Percentiles rank a stretch among this genome's conserved stretches.
Evolutionary conservation across 1,139 yeast species (phyloP).

Genomic region (Kurtzmaniella quercitrusa): DNA sequence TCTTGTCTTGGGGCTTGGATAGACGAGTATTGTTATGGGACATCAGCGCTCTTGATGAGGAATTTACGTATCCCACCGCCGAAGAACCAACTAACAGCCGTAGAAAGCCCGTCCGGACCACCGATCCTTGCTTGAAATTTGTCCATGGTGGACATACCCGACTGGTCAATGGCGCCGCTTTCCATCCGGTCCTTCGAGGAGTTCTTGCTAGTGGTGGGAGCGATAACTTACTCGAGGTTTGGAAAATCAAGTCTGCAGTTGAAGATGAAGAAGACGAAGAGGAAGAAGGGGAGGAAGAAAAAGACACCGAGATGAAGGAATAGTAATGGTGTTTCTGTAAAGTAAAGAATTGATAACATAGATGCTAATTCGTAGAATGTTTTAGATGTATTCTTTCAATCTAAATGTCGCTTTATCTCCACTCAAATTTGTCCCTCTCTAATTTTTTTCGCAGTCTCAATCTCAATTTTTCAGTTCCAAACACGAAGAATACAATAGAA

Average conservation of each 20-base stretch:
- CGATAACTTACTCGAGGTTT: slow-evolving; percentile 50
- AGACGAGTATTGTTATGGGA: slow-evolving; percentile 51
- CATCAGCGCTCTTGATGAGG: slow-evolving; percentile 42
- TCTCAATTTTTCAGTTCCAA: too few species aligned
- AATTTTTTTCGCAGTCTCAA: too few species aligned
- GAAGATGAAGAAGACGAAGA: slow-evolving; percentile 42
- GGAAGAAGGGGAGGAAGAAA: slow-evolving; percentile 22
- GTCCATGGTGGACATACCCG: slow-evolving; percentile 61
- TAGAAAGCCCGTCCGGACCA: slow-evolving; percentile 29
- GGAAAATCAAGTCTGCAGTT: slow-evolving; percentile 47
- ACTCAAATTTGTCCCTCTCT: too few species aligned
- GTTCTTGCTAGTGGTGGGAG: slow-evolving; percentile 48
- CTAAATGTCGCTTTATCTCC: too few species aligned
- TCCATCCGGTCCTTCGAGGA: slow-evolving; percentile 44
- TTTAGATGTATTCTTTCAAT: too few species aligned
- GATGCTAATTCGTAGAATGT: too few species aligned
- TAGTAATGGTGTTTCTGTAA: slow-evolving; percentile 1
- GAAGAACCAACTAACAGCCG: slow-evolving; percentile 17
- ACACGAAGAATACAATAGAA: too few species aligned
- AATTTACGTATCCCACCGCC: slow-evolving; percentile 33
- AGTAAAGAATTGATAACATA: background rate
- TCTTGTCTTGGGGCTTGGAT: slow-evolving; percentile 49
- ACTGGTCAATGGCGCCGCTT: slow-evolving; percentile 46
- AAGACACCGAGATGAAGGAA: slow-evolving; percentile 12
- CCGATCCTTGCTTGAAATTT: slow-evolving; percentile 59